Conservation (phyloP, 345 rosid species). For the Dipteronia sinensis region DNA sequence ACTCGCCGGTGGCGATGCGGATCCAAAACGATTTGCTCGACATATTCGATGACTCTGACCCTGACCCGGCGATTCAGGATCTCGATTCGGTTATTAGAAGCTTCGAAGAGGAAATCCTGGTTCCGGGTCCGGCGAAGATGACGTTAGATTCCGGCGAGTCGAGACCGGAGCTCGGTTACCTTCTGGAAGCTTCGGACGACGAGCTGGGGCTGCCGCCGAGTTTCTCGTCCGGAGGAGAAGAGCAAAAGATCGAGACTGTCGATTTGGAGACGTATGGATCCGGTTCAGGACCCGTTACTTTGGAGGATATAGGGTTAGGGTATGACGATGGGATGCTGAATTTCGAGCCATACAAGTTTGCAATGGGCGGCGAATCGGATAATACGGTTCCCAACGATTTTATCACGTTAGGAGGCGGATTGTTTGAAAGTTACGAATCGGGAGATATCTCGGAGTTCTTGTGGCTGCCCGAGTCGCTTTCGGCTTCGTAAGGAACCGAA, state of each 20-base stretch:
- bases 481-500: slow-evolving; percentile 35
- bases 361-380: slow-evolving; percentile 30
- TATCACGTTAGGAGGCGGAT: slow-evolving; percentile 57
- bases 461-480: slow-evolving; percentile 63
- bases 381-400: slow-evolving; percentile 34
- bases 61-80: slow-evolving; percentile 47
- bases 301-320: slow-evolving; percentile 37
- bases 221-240: slow-evolving; percentile 31
- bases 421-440: slow-evolving; percentile 54
- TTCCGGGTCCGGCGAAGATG: slow-evolving; percentile 20
- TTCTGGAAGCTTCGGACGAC: slow-evolving; percentile 78
- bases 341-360: slow-evolving; percentile 54
- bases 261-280: slow-evolving; percentile 34
- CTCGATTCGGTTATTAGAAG: slow-evolving; percentile 78
- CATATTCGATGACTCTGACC: slow-evolving; percentile 57
- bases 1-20: slow-evolving; percentile 55
- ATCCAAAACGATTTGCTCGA: slow-evolving; percentile 58
- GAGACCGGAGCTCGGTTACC: slow-evolving; percentile 66
- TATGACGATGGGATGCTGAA: slow-evolving; percentile 44
- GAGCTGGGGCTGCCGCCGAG: slow-evolving; percentile 81
- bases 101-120: slow-evolving; percentile 61
- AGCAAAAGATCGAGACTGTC: slow-evolving; percentile 26
- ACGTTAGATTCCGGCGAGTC: slow-evolving; percentile 26
- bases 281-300: slow-evolving; percentile 34
- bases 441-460: slow-evolving; percentile 44